Evolutionary conservation across 2,329 filamentous ascomycete genomes (phyloP).

Genomic region (Aspergillus tanneri): DNA sequence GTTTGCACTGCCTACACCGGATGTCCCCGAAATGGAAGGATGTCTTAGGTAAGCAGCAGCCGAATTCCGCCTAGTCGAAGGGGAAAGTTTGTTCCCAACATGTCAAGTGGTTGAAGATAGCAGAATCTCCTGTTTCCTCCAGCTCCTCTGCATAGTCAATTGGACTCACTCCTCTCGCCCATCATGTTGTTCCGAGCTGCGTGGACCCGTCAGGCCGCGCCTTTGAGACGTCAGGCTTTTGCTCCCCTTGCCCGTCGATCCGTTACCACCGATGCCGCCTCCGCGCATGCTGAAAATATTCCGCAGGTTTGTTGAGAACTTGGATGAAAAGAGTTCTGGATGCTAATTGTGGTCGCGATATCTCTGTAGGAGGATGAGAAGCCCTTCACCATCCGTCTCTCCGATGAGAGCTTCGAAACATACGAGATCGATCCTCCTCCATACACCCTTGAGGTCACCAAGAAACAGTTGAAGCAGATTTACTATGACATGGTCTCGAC

Average conservation of each 20-base stretch:
- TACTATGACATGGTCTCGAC: constrained; percentile 96
- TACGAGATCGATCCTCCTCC: constrained; percentile 96
- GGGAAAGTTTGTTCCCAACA: constrained; percentile 39
- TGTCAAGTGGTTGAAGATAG: constrained; percentile 33
- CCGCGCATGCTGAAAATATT: constrained; percentile 81
- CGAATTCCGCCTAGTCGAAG: constrained; percentile 29
- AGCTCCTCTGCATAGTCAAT: constrained; percentile 28
- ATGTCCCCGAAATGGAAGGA: constrained; percentile 21
- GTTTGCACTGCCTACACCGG: constrained; percentile 36
- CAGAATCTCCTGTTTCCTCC: constrained; percentile 24
- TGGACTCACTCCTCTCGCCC: constrained; percentile 26
- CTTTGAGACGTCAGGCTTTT: constrained; percentile 52
- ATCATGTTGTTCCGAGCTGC: constrained; percentile 72
- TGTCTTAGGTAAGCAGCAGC: constrained; percentile 23
- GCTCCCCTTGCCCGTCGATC: constrained; percentile 60
- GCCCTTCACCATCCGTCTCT: constrained; percentile 86
- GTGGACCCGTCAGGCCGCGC: constrained; percentile 60
- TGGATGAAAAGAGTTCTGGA: constrained; percentile 11
- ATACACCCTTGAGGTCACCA: constrained; percentile 90
- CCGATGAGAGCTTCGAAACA: constrained; percentile 98
- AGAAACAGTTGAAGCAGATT: constrained; percentile 98
- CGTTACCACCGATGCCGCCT: constrained; percentile 94
- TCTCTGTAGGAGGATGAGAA: constrained; percentile 78
- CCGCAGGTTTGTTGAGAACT: constrained; percentile 61
- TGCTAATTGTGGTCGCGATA: constrained; percentile 23